These are phyloP conservation scores for Jackrogersella multiformis DNA, from an alignment of 495 filamentous ascomycete genomes.

Conservation along the genomic window DNA sequence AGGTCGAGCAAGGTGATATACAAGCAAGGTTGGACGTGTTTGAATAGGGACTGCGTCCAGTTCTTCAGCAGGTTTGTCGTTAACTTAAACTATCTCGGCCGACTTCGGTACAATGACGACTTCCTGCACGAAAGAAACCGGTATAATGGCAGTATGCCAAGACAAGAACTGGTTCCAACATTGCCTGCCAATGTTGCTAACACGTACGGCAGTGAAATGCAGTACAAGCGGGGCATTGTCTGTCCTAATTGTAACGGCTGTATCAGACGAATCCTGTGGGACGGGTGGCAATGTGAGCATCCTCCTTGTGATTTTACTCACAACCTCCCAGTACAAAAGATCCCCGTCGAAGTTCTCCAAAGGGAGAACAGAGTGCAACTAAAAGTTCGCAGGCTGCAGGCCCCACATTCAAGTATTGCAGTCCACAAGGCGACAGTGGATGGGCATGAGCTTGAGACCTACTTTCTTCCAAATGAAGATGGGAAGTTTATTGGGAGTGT, in stretches of 20 bases:
- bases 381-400: no score
- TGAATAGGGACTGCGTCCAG: constrained; percentile 61
- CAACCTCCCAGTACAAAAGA: constrained; percentile 50
- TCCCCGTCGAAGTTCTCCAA: constrained; percentile 22
- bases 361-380: no score
- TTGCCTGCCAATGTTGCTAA: constrained; percentile 22
- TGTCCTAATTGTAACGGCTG: constrained; percentile 77
- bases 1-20: constrained; percentile 50
- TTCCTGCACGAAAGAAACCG: constrained; percentile 63
- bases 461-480: no score
- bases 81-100: constrained; percentile 38
- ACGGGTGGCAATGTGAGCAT: constrained; percentile 69
- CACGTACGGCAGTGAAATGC: constrained; percentile 48
- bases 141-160: constrained; percentile 38
- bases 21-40: constrained; percentile 73
- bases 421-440: no score
- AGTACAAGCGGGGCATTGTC: constrained; percentile 66
- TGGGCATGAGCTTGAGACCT: no score
- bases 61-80: constrained; percentile 63
- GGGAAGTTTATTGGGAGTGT: constrained; percentile 68
- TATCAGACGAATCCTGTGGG: constrained; percentile 69
- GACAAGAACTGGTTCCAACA: constrained; percentile 50
- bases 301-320: constrained; percentile 59
- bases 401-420: no score
- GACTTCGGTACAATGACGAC: constrained; percentile 62